These are phyloP conservation scores for Thermomucor indicae-seudaticae DNA, from an alignment of 371 early-diverging fungal genomes.

Conservation along the genomic window DNA sequence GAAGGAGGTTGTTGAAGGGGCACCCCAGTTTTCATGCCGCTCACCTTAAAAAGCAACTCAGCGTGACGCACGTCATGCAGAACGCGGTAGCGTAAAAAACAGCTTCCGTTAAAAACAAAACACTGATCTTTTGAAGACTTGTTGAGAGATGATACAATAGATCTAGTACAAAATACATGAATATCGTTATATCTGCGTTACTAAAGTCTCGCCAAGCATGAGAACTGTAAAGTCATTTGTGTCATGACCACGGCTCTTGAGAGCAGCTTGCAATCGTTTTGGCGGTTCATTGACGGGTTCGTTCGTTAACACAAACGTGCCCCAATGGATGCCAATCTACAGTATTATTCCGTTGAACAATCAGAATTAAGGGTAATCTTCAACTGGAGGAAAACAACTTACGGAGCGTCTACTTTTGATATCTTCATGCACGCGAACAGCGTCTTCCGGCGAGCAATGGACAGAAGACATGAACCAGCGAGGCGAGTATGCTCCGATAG, in stretches of 20 bases:
- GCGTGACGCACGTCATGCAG: too few relatives aligned
- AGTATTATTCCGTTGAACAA: background rate
- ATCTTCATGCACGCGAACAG: constrained; percentile 73
- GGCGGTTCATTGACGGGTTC: constrained; percentile 61
- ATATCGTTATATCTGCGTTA: too few relatives aligned
- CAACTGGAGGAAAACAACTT: too few relatives aligned
- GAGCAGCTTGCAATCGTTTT: constrained; percentile 35
- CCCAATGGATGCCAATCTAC: constrained; percentile 39
- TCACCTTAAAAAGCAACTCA: too few relatives aligned
- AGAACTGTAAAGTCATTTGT: constrained; percentile 46
- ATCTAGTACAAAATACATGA: too few relatives aligned
- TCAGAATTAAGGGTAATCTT: constrained; percentile 39
- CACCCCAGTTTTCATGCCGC: too few relatives aligned
- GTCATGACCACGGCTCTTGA: constrained; percentile 48
- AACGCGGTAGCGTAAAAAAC: too few relatives aligned
- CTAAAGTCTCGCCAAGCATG: constrained; percentile 55
- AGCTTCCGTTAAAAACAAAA: too few relatives aligned
- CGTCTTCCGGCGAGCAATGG: constrained; percentile 76
- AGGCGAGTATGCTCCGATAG: constrained; percentile 82
- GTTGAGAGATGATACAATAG: too few relatives aligned
- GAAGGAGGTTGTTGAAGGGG: too few relatives aligned
- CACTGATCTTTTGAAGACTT: too few relatives aligned
- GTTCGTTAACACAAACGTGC: constrained; percentile 47
- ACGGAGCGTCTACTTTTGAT: constrained; percentile 59
- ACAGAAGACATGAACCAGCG: constrained; percentile 66